Evolutionary conservation across 257 asterid species (phyloP).

Genomic region (Lavandula angustifolia): DNA sequence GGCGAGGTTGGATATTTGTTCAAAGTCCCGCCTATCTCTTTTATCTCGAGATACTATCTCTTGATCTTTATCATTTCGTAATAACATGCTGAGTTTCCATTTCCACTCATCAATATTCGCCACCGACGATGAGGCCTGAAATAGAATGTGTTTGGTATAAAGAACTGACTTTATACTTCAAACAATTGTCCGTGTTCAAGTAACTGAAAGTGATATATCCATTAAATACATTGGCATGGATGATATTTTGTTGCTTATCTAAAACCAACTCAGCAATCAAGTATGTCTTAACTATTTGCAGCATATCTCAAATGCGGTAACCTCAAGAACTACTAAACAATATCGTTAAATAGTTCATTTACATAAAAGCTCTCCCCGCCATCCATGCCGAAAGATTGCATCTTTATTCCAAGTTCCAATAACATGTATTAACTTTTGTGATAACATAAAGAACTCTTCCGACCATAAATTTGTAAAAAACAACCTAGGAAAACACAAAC

Average conservation of each 20-base stretch:
- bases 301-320: constrained; percentile 19
- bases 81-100: constrained; percentile 90
- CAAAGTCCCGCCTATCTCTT: constrained; percentile 88
- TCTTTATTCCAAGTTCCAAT: not conserved
- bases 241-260: not conserved
- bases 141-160: constrained; percentile 23
- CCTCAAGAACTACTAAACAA: constrained; percentile 6
- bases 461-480: constrained; percentile 4
- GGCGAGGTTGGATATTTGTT: constrained; percentile 88
- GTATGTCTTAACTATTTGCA: constrained; percentile 17
- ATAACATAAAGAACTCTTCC: not conserved
- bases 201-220: constrained; percentile 3
- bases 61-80: constrained; percentile 68
- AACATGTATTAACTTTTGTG: not conserved
- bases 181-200: constrained; percentile 16
- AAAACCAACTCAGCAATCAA: not conserved
- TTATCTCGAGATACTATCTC: constrained; percentile 88
- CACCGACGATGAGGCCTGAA: constrained; percentile 91
- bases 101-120: constrained; percentile 98
- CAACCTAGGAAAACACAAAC: constrained; percentile 19
- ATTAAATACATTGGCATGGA: not conserved
- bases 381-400: not conserved
- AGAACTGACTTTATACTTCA: constrained; percentile 7
- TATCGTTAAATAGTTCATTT: constrained; percentile 15
- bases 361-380: not conserved